A percentile compares a stretch with the other conserved stretches of the same genome.
Conservation (phyloP, 306 rosid species). For the Pyrus pyrifolia region DNA sequence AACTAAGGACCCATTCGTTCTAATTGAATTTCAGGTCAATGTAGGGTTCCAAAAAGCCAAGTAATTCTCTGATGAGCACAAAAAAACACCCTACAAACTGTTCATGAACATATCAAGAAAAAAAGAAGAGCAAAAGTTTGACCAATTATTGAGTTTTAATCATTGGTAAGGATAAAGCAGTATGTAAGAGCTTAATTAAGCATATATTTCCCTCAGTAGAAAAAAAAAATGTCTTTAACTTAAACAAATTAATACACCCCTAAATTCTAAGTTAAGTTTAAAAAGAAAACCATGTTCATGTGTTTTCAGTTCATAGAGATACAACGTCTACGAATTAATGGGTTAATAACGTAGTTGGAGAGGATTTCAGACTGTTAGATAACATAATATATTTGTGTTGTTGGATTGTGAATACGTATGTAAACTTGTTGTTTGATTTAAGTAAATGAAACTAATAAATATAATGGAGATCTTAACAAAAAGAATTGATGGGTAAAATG, state of each 20-base stretch:
- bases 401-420: too few species aligned
- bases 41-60: constrained; percentile 29
- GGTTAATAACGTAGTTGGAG: too few species aligned
- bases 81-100: constrained; percentile 17
- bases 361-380: too few species aligned
- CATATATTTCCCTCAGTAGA: constrained; percentile 10
- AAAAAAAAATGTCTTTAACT: neutral
- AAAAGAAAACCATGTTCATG: neutral
- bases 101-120: constrained; percentile 14
- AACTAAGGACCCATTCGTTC: constrained; percentile 28
- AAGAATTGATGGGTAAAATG: too few species aligned
- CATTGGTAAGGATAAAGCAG: constrained; percentile 27
- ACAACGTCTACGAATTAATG: neutral
- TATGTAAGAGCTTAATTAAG: neutral
- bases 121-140: constrained; percentile 19
- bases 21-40: constrained; percentile 44
- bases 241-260: neutral
- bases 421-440: too few species aligned
- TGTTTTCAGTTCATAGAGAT: neutral
- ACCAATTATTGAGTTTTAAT: constrained; percentile 21
- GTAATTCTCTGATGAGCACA: constrained; percentile 25
- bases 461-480: too few species aligned
- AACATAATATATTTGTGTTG: too few species aligned
- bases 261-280: neutral
- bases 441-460: too few species aligned